These are phyloP conservation scores for Fusarium lateritium DNA, from an alignment of 2,329 filamentous ascomycete species.

Conservation along the genomic window DNA sequence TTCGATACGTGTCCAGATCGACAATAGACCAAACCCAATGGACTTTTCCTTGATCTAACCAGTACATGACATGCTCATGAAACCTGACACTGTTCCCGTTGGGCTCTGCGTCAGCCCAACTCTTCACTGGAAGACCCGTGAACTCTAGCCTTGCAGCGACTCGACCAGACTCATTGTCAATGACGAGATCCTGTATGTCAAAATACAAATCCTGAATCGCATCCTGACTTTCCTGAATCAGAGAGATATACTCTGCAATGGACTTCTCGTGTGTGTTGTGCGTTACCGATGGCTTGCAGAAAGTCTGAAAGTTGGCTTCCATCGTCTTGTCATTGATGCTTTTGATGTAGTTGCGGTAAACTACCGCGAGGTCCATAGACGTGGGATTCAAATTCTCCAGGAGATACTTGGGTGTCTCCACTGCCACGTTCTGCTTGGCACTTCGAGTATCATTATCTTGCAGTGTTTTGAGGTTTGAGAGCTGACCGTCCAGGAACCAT, in stretches of 20 bases:
- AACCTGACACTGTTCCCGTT: conserved; percentile 24
- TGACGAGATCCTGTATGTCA: conserved; percentile 15
- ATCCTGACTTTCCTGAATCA: conserved; percentile 26
- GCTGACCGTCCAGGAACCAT: conserved; percentile 22
- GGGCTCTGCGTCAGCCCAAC: conserved; percentile 7
- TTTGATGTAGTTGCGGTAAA: conserved; percentile 25
- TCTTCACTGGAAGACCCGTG: conserved; percentile 13
- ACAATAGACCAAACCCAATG: conserved; percentile 37
- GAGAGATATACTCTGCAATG: conserved; percentile 15
- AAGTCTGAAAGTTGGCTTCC: conserved; percentile 3
- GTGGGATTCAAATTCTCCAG: background rate
- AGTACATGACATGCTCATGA: conserved; percentile 43
- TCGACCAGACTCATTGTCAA: background rate
- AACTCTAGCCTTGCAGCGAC: conserved; percentile 31
- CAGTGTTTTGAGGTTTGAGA: conserved; percentile 10
- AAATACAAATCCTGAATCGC: conserved; percentile 15
- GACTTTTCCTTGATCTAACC: conserved; percentile 18
- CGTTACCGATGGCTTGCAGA: background rate
- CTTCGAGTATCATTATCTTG: conserved; percentile 5
- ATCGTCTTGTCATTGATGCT: conserved; percentile 29
- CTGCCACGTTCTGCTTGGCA: background rate
- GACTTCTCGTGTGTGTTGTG: conserved; percentile 20
- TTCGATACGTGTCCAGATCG: conserved; percentile 25
- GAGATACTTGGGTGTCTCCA: background rate
- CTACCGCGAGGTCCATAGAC: background rate